These are phyloP conservation scores for Ophiocordyceps unilateralis DNA, from an alignment of 2,329 filamentous ascomycete genomes.

Conservation along the genomic window DNA sequence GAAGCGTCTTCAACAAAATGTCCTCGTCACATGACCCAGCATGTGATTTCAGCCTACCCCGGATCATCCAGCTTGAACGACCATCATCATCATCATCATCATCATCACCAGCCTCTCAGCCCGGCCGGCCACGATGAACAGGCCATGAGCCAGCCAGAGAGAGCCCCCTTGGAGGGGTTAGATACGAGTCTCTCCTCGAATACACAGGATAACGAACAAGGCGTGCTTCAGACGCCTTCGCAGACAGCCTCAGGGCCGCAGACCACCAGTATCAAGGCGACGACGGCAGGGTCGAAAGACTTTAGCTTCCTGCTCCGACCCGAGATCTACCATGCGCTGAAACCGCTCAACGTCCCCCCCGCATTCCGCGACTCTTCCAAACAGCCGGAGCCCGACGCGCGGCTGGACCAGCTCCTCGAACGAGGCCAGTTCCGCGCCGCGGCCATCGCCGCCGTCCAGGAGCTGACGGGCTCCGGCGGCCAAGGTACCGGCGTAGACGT, in stretches of 20 bases:
- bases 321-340: slow-evolving; percentile 69
- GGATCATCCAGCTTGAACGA: too few relatives aligned
- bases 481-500: slow-evolving; percentile 23
- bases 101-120: too few relatives aligned
- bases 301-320: slow-evolving; percentile 66
- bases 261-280: slow-evolving; percentile 4
- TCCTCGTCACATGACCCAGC: too few relatives aligned
- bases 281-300: slow-evolving; percentile 38
- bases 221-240: too few relatives aligned
- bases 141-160: too few relatives aligned
- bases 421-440: slow-evolving; percentile 67
- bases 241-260: too few relatives aligned
- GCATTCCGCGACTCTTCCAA: slow-evolving; percentile 54
- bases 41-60: too few relatives aligned
- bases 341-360: slow-evolving; percentile 38
- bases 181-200: too few relatives aligned
- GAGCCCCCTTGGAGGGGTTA: too few relatives aligned
- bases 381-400: slow-evolving; percentile 43
- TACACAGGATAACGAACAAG: neutral
- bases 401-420: slow-evolving; percentile 50
- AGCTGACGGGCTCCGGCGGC: slow-evolving; percentile 34
- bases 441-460: slow-evolving; percentile 48
- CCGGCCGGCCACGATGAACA: too few relatives aligned
- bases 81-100: too few relatives aligned
- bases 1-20: too few relatives aligned